phyloP scores from a whole-genome alignment of 352 stramenopile species.

The Globisporangium iwayamae region DNA sequence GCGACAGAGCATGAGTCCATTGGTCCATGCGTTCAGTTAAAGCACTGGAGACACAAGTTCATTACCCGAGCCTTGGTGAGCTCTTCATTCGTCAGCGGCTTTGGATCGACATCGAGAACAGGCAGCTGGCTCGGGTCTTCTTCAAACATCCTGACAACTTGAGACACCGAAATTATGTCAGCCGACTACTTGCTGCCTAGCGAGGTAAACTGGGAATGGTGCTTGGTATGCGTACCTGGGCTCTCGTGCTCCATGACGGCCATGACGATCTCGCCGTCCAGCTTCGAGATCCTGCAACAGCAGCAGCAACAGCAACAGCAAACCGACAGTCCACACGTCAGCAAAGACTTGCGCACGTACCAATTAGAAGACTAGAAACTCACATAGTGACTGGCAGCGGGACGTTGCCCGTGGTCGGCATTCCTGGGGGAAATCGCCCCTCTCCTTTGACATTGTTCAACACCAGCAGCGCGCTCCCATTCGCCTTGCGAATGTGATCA shows the following conservation, averaged over 20 bases:
- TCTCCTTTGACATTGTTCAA: constrained; percentile 66
- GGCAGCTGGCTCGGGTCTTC: constrained; percentile 25
- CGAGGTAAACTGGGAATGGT: too few relatives aligned
- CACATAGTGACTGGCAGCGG: constrained; percentile 60
- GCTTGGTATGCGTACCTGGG: constrained; percentile 18
- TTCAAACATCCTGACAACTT: constrained; percentile 14
- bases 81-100: constrained; percentile 45
- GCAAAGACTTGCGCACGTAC: not conserved
- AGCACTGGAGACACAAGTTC: not conserved
- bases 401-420: constrained; percentile 26
- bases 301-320: not conserved
- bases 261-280: constrained; percentile 62
- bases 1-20: not conserved
- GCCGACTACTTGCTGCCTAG: too few relatives aligned
- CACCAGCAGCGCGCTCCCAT: constrained; percentile 40
- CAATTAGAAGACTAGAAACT: not conserved
- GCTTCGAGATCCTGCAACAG: constrained; percentile 42
- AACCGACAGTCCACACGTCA: not conserved
- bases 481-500: constrained; percentile 25
- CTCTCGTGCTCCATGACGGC: constrained; percentile 55
- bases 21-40: not conserved
- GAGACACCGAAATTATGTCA: too few relatives aligned
- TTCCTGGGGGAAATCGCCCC: constrained; percentile 43
- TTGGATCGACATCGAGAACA: constrained; percentile 21
- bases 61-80: constrained; percentile 29